Evolutionary conservation across 768 basidiomycete genomes (phyloP).

Genomic region (Leccinellum rugosiceps): DNA sequence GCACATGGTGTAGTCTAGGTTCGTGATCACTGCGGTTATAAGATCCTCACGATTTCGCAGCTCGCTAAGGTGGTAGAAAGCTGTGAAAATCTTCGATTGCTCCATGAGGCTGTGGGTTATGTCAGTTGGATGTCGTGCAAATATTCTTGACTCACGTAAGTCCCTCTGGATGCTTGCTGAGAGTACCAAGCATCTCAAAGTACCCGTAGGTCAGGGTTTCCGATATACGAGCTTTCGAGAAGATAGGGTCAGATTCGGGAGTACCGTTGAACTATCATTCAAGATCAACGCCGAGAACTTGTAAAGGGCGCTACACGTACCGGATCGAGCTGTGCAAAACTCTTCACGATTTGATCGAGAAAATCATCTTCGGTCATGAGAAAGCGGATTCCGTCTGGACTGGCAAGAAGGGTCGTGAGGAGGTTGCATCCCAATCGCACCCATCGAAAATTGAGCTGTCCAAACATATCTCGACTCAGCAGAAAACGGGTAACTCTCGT

Average conservation of each 20-base stretch:
- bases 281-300: not conserved
- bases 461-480: not conserved
- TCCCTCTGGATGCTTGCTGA: constrained; percentile 87
- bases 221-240: constrained; percentile 78
- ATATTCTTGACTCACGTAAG: constrained; percentile 60
- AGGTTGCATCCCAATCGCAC: constrained; percentile 80
- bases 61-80: constrained; percentile 94
- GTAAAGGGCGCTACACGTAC: constrained; percentile 41
- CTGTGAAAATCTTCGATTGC: constrained; percentile 89
- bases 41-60: constrained; percentile 88
- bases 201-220: constrained; percentile 89
- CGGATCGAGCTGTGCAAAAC: constrained; percentile 91
- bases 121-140: constrained; percentile 2
- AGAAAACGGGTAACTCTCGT: not conserved
- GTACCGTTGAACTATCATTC: constrained; percentile 60
- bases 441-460: constrained; percentile 78
- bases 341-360: constrained; percentile 75
- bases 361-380: constrained; percentile 81
- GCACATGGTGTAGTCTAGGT: constrained; percentile 86
- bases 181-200: constrained; percentile 90
- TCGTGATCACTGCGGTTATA: constrained; percentile 86
- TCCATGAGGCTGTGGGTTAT: constrained; percentile 66
- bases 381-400: constrained; percentile 80
- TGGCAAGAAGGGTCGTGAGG: constrained; percentile 78
- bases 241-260: constrained; percentile 73